These are phyloP conservation scores for Furculomyces boomerangus DNA, from an alignment of 371 early-diverging fungal species.

Conservation along the genomic window DNA sequence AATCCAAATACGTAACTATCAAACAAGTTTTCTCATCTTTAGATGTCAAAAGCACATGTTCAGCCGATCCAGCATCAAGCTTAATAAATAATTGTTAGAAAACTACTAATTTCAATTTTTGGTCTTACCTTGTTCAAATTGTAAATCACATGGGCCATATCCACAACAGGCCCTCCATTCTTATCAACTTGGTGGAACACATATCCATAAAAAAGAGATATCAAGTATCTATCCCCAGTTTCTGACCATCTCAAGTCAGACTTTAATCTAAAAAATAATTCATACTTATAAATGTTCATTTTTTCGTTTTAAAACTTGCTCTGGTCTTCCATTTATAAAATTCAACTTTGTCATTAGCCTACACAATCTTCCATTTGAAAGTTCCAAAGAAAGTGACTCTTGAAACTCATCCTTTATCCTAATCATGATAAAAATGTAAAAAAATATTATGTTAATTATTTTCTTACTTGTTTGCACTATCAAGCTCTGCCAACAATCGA, in stretches of 20 bases:
- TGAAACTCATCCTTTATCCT: slow-evolving; percentile 46
- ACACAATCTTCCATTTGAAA: slow-evolving; percentile 76
- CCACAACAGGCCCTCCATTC: slow-evolving; percentile 61
- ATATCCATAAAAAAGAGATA: slow-evolving; percentile 89
- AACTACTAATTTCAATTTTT: not conserved
- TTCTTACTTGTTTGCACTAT: not conserved
- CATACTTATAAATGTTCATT: not conserved
- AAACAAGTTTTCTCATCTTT: slow-evolving; percentile 88
- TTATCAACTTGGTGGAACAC: slow-evolving; percentile 92
- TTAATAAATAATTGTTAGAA: slow-evolving; percentile 10
- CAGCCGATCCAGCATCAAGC: slow-evolving; percentile 85
- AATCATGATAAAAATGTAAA: slow-evolving; percentile 5
- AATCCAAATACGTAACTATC: slow-evolving; percentile 76
- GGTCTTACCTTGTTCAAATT: slow-evolving; percentile 62
- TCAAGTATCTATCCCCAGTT: slow-evolving; percentile 86
- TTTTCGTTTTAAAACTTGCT: slow-evolving; percentile 30
- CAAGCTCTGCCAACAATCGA: not conserved
- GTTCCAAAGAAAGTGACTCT: slow-evolving; percentile 51
- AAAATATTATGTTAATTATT: not conserved
- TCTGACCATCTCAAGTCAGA: slow-evolving; percentile 83
- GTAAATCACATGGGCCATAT: slow-evolving; percentile 81
- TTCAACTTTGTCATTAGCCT: slow-evolving; percentile 71
- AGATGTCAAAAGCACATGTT: slow-evolving; percentile 78
- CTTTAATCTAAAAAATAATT: slow-evolving; percentile 45
- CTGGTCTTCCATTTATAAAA: slow-evolving; percentile 88